Percentiles rank a stretch among this genome's conserved stretches.
Evolutionary conservation across 1,284 basidiomycete species (phyloP).

Genomic region (Naganishia liquefaciens): DNA sequence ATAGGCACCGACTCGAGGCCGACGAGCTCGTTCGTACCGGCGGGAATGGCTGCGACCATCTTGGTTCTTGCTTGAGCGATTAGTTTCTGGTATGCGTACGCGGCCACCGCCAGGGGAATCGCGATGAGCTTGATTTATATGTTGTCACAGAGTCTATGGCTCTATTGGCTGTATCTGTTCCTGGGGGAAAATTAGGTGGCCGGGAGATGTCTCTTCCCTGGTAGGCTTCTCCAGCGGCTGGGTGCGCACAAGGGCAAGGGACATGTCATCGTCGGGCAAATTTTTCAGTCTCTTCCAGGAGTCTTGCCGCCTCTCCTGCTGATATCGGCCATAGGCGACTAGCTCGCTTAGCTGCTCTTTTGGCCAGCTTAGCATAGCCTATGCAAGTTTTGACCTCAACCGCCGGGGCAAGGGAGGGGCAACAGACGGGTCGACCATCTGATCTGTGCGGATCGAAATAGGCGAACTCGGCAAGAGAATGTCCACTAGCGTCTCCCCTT

Average conservation of each 20-base stretch:
- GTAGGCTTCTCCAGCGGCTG: no score
- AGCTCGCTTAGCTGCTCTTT: slow-evolving; percentile 7
- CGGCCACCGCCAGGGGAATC: background rate
- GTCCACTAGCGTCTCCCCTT: background rate
- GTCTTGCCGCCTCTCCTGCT: slow-evolving; percentile 1
- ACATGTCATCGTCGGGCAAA: background rate
- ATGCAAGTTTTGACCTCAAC: background rate
- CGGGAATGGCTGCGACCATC: slow-evolving; percentile 31
- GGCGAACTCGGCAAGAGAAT: background rate
- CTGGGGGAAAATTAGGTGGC: no score
- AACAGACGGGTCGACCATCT: slow-evolving; percentile 10
- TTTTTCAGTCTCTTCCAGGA: background rate
- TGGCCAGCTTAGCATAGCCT: slow-evolving; percentile 4
- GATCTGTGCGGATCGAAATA: background rate
- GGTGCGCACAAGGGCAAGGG: no score
- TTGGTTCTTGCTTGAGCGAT: background rate
- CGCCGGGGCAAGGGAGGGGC: slow-evolving; percentile 27
- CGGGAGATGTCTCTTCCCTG: no score
- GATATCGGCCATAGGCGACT: background rate
- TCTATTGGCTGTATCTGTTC: background rate
- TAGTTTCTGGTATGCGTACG: background rate
- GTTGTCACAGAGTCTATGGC: background rate
- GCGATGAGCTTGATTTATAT: background rate
- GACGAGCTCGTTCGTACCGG: slow-evolving; percentile 23
- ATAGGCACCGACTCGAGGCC: slow-evolving; percentile 19